Evolutionary conservation across 495 filamentous ascomycete species (phyloP).

Genomic region (Penicillium silybi): DNA sequence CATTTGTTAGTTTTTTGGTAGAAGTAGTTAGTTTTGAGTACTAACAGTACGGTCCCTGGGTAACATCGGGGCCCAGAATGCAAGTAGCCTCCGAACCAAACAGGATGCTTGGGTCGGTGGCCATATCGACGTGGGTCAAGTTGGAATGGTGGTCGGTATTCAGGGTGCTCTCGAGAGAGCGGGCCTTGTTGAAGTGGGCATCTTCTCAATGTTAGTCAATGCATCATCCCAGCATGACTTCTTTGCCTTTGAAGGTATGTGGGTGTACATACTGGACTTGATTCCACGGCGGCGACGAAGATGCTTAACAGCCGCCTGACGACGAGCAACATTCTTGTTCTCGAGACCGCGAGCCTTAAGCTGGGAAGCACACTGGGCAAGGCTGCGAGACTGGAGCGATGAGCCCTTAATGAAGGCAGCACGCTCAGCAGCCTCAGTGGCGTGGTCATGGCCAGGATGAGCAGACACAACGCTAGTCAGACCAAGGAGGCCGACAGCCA

Average conservation of each 20-base stretch:
- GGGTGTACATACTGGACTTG: constrained; percentile 9
- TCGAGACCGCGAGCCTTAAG: constrained; percentile 48
- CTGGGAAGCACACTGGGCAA: constrained; percentile 45
- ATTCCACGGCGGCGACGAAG: constrained; percentile 28
- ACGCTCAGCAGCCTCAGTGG: constrained; percentile 43
- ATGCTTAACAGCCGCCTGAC: constrained; percentile 28
- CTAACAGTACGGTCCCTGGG: constrained; percentile 55
- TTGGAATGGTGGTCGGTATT: constrained; percentile 42
- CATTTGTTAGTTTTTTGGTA: neutral
- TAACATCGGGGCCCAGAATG: constrained; percentile 52
- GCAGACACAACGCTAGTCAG: constrained; percentile 24
- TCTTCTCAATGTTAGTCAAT: constrained; percentile 8
- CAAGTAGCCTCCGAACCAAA: constrained; percentile 54
- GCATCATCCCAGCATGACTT: neutral
- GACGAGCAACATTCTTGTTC: constrained; percentile 41
- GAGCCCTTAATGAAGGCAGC: constrained; percentile 35
- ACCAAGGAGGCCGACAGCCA: constrained; percentile 15
- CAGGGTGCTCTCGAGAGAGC: constrained; percentile 38
- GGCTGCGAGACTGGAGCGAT: constrained; percentile 32
- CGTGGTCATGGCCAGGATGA: constrained; percentile 48
- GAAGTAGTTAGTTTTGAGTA: neutral
- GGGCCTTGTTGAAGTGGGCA: constrained; percentile 31
- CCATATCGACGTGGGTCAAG: constrained; percentile 42
- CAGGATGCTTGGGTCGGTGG: constrained; percentile 45
- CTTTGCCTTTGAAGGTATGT: too few relatives aligned